These are phyloP conservation scores for Rhodotorula sp. DNA, from an alignment of 1,284 basidiomycete genomes.

Conservation along the genomic window DNA sequence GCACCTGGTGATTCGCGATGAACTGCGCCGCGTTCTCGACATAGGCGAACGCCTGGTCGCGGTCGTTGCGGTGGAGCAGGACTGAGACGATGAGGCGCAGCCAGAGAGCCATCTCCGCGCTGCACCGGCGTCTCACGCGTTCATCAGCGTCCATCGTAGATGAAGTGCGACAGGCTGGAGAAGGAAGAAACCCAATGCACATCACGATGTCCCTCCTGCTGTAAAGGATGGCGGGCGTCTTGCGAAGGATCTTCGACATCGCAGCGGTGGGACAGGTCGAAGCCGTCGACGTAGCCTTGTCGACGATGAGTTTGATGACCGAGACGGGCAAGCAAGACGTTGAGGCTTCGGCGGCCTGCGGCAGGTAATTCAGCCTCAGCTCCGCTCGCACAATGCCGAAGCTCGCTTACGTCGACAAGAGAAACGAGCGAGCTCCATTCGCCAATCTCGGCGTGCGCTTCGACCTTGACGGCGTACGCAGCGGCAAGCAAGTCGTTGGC, in stretches of 20 bases:
- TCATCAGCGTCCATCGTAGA: not conserved
- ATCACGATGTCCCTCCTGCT: constrained; percentile 6
- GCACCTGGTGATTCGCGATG: not conserved
- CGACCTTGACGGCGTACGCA: constrained; percentile 3
- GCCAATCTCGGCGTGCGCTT: not conserved
- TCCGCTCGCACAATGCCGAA: not conserved
- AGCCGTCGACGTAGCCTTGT: not conserved
- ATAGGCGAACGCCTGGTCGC: constrained; percentile 15
- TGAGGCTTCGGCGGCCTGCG: constrained; percentile 2
- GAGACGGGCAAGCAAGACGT: not conserved
- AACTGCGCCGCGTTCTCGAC: constrained; percentile 13
- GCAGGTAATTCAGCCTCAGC: not conserved
- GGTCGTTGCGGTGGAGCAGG: not conserved
- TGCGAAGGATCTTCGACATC: constrained; percentile 11
- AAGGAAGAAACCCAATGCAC: no score
- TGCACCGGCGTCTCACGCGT: not conserved
- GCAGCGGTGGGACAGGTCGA: constrained; percentile 1
- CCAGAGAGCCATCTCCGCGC: constrained; percentile 8
- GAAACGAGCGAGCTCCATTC: not conserved
- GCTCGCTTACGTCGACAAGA: constrained; percentile 7
- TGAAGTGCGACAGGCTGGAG: no score
- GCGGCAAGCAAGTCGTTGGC: constrained; percentile 7
- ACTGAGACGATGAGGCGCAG: constrained; percentile 5
- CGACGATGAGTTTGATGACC: constrained; percentile 15
- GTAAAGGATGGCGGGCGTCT: constrained; percentile 10